Evolutionary conservation across 23 red algal species (phyloP).

Genomic region (Gracilaria vermiculophylla): DNA sequence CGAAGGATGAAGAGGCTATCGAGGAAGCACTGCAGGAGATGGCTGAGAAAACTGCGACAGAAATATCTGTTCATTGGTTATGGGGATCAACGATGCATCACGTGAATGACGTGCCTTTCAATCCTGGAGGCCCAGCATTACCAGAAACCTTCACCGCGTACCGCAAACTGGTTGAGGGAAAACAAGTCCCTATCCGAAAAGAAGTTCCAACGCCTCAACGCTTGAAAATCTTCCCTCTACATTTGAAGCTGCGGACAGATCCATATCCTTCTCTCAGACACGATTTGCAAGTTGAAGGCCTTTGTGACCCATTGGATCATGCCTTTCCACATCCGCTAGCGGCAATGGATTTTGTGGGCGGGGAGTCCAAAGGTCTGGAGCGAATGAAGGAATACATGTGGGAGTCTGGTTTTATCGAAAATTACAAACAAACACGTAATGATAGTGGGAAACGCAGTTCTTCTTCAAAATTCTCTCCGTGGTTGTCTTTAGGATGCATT

Average conservation of each 20-base stretch:
- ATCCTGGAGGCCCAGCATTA: slow-evolving; percentile 43
- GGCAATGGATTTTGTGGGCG: slow-evolving; percentile 63
- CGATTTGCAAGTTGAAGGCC: slow-evolving; percentile 52
- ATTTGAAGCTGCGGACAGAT: slow-evolving; percentile 27
- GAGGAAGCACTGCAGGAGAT: slow-evolving; percentile 47
- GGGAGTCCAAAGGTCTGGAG: slow-evolving; percentile 50
- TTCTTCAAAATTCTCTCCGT: slow-evolving; percentile 88
- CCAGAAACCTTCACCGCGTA: slow-evolving; percentile 78
- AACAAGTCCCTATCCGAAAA: slow-evolving; percentile 17
- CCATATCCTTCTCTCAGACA: slow-evolving; percentile 27
- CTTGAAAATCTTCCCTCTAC: slow-evolving; percentile 43
- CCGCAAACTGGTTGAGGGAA: slow-evolving; percentile 70
- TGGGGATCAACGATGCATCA: slow-evolving; percentile 79
- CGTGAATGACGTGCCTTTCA: slow-evolving; percentile 77
- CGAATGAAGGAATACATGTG: slow-evolving; percentile 69
- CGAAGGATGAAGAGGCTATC: slow-evolving; percentile 51
- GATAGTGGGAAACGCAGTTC: slow-evolving; percentile 49
- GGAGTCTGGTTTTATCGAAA: slow-evolving; percentile 6
- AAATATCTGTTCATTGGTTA: slow-evolving; percentile 28
- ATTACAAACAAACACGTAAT: slow-evolving; percentile 91
- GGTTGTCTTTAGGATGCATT: slow-evolving; percentile 76
- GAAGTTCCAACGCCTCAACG: slow-evolving; percentile 47
- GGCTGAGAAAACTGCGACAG: neutral
- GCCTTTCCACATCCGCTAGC: slow-evolving; percentile 55
- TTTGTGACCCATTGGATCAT: slow-evolving; percentile 45